Base-by-base conservation (phyloP, 73 alveolate species). In the Uronychia setigera region DNA sequence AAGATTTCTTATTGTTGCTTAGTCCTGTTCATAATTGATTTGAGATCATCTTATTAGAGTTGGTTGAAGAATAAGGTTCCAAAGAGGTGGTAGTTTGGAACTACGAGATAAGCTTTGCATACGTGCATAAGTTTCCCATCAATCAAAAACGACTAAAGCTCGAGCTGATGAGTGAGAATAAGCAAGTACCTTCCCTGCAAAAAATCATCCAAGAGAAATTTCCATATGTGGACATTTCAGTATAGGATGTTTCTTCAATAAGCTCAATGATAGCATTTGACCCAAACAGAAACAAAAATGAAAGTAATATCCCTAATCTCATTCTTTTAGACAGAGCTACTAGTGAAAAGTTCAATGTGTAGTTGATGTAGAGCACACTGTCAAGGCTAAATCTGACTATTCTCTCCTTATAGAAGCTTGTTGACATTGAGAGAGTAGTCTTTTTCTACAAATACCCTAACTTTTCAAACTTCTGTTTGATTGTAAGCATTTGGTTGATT, bases 21-120 rank as follows among this genome's bases (percentile, higher is more conserved):
- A 46, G 67, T 13, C 91, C 91, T 26, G 77, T 85, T 74, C 59
- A 76, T 29, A 85, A 85, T 32, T 34, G 86, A 30, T 85, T 85
- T 33, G 91, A 85, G 30, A 13, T 75, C 31, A 31, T 85, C 29
- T 33, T 9, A 19, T 27, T 85, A 1, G 80, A 85, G 77, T 26
- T 85, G 27, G 78, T 77, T 1, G 77, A 81, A 5, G 19, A 46
- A 19, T 19, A 46, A n/a, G n/a, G n/a, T n/a, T n/a, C n/a, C n/a
- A n/a, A n/a, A 19, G 67, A 46, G 19, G 67, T 11, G 5, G 67
- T 46, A 5, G n/a, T 46, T 19, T 46, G 67, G 67, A 46, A 19
- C 67, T 46, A 11, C 67, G 67, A 46, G 67, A 46, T 46, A 5
- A 46, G 67, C 67, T 46, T 46, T 46, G 67, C 67, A 46, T 46